phyloP scores from a whole-genome alignment of 352 stramenopile species.

The Globisporangium heterothallicum region DNA sequence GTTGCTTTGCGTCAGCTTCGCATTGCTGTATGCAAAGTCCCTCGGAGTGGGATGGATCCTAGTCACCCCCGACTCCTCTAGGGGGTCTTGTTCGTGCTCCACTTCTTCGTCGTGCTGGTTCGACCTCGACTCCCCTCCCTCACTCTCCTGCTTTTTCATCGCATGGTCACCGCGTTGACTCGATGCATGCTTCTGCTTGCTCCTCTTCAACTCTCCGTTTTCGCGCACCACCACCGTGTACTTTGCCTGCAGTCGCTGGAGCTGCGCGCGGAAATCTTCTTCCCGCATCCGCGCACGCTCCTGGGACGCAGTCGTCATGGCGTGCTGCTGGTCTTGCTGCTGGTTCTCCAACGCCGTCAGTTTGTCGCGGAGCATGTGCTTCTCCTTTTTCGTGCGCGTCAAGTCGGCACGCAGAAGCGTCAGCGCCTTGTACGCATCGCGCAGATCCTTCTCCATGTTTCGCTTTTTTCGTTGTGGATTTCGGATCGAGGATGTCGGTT shows the following conservation, averaged over 20 bases:
- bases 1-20: background rate
- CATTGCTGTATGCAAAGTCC: too few relatives aligned
- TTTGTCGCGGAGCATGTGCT: conserved; percentile 7
- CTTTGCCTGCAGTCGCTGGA: background rate
- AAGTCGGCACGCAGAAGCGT: conserved; percentile 17
- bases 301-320: background rate
- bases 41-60: too few relatives aligned
- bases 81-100: background rate
- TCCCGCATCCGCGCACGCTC: conserved; percentile 5
- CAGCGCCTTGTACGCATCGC: conserved; percentile 19
- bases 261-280: conserved; percentile 1
- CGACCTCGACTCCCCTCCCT: too few relatives aligned
- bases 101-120: background rate
- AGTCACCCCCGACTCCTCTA: too few relatives aligned
- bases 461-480: too few relatives aligned
- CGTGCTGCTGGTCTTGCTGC: background rate
- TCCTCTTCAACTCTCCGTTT: background rate
- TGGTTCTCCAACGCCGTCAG: background rate
- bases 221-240: background rate
- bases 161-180: too few relatives aligned
- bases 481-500: too few relatives aligned
- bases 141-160: too few relatives aligned
- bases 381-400: conserved; percentile 17
- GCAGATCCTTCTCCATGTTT: conserved; percentile 16
- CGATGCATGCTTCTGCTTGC: background rate